Evolutionary conservation across 2,329 filamentous ascomycete genomes (phyloP).

Genomic region (Pestalotiopsis fici): DNA sequence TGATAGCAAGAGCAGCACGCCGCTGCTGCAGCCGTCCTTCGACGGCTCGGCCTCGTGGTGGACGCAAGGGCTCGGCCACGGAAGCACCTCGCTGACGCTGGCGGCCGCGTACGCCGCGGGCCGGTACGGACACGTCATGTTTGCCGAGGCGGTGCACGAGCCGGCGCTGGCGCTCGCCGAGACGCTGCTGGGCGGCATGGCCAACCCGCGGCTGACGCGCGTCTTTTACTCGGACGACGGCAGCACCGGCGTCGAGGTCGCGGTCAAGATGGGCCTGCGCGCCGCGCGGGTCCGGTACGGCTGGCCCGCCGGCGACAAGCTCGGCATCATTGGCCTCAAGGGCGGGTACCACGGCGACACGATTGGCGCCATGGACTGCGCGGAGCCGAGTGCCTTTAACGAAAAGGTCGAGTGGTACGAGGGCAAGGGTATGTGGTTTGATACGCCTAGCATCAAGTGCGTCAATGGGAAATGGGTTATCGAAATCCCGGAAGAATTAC

Average conservation of each 20-base stretch:
- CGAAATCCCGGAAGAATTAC: slow-evolving; percentile 51
- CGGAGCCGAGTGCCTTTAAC: slow-evolving; percentile 77
- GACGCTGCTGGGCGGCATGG: slow-evolving; percentile 57
- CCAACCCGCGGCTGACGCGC: slow-evolving; percentile 66
- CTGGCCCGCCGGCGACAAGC: slow-evolving; percentile 58
- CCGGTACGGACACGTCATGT: slow-evolving; percentile 87
- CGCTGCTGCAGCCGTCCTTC: slow-evolving; percentile 65
- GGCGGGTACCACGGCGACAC: slow-evolving; percentile 88
- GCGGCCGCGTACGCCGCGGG: slow-evolving; percentile 81
- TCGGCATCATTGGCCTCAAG: slow-evolving; percentile 73
- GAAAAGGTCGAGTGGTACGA: slow-evolving; percentile 86
- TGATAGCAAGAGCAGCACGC: background rate
- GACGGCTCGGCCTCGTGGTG: slow-evolving; percentile 90
- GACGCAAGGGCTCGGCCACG: slow-evolving; percentile 86
- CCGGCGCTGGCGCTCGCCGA: slow-evolving; percentile 73
- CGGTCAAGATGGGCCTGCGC: slow-evolving; percentile 80
- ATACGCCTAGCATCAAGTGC: slow-evolving; percentile 73
- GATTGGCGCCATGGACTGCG: slow-evolving; percentile 84
- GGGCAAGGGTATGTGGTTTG: slow-evolving; percentile 78
- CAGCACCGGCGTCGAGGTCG: slow-evolving; percentile 82
- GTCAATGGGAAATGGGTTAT: slow-evolving; percentile 67
- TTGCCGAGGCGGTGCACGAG: slow-evolving; percentile 77
- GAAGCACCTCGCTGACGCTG: slow-evolving; percentile 69
- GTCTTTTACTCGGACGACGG: slow-evolving; percentile 86
- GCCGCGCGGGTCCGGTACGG: slow-evolving; percentile 67